Conservation (phyloP, 768 basidiomycete genomes). For the Rhodotorula diobovata region DNA sequence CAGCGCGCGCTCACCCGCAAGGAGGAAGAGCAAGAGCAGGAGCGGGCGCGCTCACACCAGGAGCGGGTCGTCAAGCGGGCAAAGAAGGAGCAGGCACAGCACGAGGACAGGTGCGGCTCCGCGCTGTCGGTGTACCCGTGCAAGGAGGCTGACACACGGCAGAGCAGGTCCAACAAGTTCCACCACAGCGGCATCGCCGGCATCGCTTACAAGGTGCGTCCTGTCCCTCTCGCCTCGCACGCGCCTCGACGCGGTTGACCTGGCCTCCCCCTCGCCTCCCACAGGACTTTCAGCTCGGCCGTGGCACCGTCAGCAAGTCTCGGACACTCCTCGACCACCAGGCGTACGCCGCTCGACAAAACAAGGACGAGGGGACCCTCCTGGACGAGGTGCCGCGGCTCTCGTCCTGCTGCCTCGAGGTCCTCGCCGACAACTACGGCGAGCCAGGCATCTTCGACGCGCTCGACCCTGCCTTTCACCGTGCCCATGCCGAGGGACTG, state of each 20-base stretch:
- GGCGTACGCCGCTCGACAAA: not conserved
- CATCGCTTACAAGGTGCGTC: conserved; percentile 17
- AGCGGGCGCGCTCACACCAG: not conserved
- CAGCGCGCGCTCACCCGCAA: not conserved
- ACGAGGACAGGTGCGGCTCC: not conserved
- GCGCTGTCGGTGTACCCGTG: not conserved
- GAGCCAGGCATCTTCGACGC: conserved; percentile 3
- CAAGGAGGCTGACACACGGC: not conserved
- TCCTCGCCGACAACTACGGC: conserved; percentile 20
- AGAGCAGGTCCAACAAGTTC: not conserved
- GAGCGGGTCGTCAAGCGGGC: not conserved
- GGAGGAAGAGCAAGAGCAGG: not conserved
- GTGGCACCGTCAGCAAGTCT: not conserved
- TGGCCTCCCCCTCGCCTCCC: too few species aligned
- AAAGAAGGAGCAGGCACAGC: not conserved
- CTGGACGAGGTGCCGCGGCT: conserved; percentile 17
- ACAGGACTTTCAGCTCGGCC: conserved; percentile 27
- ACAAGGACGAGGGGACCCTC: not conserved
- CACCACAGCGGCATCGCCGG: conserved; percentile 5
- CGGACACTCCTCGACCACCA: conserved; percentile 5
- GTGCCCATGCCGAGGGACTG: not conserved
- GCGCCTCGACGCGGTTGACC: conserved; percentile 13
- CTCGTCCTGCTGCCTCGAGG: conserved; percentile 4
- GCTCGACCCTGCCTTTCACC: conserved; percentile 4
- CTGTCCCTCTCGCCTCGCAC: not conserved